phyloP scores from a whole-genome alignment of 345 rosid genomes.

The Dipteronia dyeriana region DNA sequence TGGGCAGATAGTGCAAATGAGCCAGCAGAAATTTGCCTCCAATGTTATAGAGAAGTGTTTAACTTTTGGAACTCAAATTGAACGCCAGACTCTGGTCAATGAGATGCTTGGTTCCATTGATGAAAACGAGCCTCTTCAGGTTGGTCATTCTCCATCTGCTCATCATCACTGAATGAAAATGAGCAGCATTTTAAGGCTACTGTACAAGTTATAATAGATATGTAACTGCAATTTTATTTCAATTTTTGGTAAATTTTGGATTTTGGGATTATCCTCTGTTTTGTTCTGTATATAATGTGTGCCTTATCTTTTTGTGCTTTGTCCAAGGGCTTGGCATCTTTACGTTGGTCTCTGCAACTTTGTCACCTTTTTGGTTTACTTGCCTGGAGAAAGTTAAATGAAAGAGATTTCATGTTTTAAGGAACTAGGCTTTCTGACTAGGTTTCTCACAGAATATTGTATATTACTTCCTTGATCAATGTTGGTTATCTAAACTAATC shows the following conservation, averaged over 20 bases:
- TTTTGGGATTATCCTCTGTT: not conserved
- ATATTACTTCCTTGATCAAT: not conserved
- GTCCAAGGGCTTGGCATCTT: conserved; percentile 6
- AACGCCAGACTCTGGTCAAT: conserved; percentile 72
- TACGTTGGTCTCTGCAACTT: not conserved
- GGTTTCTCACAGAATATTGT: not conserved
- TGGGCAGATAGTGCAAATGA: conserved; percentile 93
- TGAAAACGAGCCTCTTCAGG: conserved; percentile 99
- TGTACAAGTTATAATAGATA: not conserved
- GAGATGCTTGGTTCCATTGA: conserved; percentile 99
- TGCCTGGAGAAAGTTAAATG: not conserved
- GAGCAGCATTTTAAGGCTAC: not conserved
- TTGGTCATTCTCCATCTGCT: conserved; percentile 22
- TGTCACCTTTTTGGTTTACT: not conserved
- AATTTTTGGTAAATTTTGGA: conserved; percentile 1
- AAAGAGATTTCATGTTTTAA: not conserved
- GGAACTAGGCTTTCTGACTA: not conserved
- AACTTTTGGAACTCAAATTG: conserved; percentile 72
- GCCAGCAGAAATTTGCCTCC: conserved; percentile 99
- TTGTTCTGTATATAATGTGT: not conserved
- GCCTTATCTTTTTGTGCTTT: not conserved
- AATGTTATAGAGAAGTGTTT: conserved; percentile 94
- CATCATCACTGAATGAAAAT: not conserved
- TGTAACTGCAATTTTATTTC: not conserved
- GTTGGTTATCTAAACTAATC: conserved; percentile 2